Evolutionary conservation across 1,284 basidiomycete species (phyloP).

Genomic region (Tilletia indica): DNA sequence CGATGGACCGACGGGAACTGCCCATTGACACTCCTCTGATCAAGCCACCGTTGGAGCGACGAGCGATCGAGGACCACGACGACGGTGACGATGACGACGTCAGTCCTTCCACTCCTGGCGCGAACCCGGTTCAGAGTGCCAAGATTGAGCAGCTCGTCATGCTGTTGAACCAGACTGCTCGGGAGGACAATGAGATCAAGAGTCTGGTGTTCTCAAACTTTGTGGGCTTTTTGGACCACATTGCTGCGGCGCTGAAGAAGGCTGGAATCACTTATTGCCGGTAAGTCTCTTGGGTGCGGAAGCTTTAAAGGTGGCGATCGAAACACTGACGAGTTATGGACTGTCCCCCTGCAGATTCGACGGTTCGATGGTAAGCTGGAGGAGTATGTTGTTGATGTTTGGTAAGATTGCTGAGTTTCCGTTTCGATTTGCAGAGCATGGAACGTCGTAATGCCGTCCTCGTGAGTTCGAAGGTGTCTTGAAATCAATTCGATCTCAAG

Average conservation of each 20-base stretch:
- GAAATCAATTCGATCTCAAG: not conserved
- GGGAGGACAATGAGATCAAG: constrained; percentile 21
- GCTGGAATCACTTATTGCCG: constrained; percentile 72
- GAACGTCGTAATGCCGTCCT: constrained; percentile 13
- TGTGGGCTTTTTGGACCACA: constrained; percentile 58
- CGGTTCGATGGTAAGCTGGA: constrained; percentile 1
- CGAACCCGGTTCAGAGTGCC: constrained; percentile 55
- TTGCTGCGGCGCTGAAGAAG: constrained; percentile 68
- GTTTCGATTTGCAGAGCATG: not conserved
- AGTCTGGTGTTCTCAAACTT: constrained; percentile 24
- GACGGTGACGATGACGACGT: constrained; percentile 52
- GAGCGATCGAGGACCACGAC: constrained; percentile 34
- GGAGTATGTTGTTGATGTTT: constrained; percentile 22
- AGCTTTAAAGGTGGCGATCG: no score
- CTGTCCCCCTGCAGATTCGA: not conserved
- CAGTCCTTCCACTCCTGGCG: constrained; percentile 22
- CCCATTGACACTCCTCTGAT: constrained; percentile 61
- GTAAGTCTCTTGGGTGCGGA: constrained; percentile 47
- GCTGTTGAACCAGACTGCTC: constrained; percentile 61
- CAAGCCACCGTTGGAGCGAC: constrained; percentile 65
- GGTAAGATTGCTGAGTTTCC: not conserved
- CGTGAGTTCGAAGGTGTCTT: not conserved
- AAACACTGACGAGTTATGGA: no score
- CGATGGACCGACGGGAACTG: constrained; percentile 76
- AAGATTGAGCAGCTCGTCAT: constrained; percentile 78